phyloP scores from a whole-genome alignment of 441 rosid species.

The Mallotus repandus region DNA sequence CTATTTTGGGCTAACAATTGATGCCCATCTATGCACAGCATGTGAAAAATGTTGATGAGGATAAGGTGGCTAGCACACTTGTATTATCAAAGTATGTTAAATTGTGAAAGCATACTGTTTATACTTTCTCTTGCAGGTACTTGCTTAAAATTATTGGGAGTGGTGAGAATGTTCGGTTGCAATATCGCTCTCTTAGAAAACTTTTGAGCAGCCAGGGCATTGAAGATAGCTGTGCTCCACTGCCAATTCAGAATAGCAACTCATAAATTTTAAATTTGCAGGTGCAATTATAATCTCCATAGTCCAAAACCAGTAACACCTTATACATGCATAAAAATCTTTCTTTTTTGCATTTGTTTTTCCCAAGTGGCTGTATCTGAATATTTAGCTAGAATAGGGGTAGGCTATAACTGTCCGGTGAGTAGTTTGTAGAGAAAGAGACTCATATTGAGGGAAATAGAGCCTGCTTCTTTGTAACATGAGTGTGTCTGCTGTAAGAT shows the following conservation, averaged over 20 bases:
- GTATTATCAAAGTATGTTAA: neutral
- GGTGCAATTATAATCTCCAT: neutral
- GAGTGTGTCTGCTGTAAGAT: neutral
- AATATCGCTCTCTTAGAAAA: constrained; percentile 86
- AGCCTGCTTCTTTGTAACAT: constrained; percentile 8
- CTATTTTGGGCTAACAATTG: no score
- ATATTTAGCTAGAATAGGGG: constrained; percentile 18
- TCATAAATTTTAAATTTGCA: constrained; percentile 21
- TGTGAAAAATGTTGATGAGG: neutral
- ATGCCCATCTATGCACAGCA: no score
- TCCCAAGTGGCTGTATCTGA: neutral
- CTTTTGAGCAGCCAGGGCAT: constrained; percentile 33
- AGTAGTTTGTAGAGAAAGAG: constrained; percentile 20
- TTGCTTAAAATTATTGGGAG: constrained; percentile 72
- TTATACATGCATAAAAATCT: neutral
- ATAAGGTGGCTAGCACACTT: neutral
- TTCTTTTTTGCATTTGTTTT: neutral
- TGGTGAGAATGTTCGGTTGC: constrained; percentile 85
- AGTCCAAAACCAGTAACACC: neutral
- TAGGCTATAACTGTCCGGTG: constrained; percentile 16
- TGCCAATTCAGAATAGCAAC: constrained; percentile 58
- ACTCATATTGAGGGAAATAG: neutral
- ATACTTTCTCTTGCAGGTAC: constrained; percentile 51
- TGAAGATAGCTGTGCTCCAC: constrained; percentile 51
- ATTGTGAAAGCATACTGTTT: neutral